These are phyloP conservation scores for Calonectria pseudoturangicola DNA, from an alignment of 2,329 filamentous ascomycete species.

Conservation along the genomic window DNA sequence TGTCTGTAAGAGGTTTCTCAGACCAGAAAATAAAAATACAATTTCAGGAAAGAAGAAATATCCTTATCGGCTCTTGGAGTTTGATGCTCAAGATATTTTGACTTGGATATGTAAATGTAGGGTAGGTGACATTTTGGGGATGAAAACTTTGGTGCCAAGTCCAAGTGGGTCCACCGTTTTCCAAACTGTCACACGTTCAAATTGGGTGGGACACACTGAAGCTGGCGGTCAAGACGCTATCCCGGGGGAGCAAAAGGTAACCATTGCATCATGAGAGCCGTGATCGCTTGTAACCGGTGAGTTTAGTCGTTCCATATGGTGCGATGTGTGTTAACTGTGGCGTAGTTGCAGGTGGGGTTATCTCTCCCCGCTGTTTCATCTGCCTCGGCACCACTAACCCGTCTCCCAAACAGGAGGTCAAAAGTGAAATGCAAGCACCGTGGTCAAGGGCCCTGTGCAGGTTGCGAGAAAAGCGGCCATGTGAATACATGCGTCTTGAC, in stretches of 20 bases:
- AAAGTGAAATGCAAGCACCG: constrained; percentile 54
- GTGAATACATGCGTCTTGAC: constrained; percentile 44
- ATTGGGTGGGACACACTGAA: not conserved
- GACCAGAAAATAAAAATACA: no score
- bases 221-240: not conserved
- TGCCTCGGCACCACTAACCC: not conserved
- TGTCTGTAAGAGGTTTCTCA: no score
- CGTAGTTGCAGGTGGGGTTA: constrained; percentile 51
- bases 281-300: constrained; percentile 53
- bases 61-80: no score
- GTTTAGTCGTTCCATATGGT: not conserved
- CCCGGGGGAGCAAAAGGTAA: not conserved
- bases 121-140: not conserved
- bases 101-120: not conserved
- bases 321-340: not conserved
- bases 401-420: constrained; percentile 43
- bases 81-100: no score
- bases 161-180: not conserved
- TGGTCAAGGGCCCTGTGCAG: constrained; percentile 50
- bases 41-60: no score
- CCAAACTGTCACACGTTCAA: not conserved
- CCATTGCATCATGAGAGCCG: constrained; percentile 46
- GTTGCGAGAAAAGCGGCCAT: constrained; percentile 47
- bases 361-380: not conserved
- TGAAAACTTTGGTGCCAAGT: no score